Base-by-base conservation (phyloP, 1,284 basidiomycete genomes). In the Lignosus rhinocerotis region DNA sequence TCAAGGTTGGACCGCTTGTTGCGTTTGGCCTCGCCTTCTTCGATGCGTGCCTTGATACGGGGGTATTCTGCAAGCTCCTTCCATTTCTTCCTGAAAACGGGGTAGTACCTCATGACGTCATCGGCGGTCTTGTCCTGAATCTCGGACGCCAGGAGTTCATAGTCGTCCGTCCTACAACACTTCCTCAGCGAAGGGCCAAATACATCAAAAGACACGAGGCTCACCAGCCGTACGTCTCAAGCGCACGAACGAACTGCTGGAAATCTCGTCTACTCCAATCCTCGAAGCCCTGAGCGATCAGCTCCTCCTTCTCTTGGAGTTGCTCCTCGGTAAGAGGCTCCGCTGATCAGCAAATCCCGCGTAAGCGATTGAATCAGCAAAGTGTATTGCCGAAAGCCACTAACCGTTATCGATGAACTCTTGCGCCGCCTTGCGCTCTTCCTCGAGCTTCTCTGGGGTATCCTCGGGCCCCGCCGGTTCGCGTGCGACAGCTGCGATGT, bases 211-310 rank as follows among this genome's bases (percentile, higher is more conserved):
- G 30, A 48, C 6, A 2, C 17, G 10, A 39, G 6, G 71, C 83
- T 42, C 55, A 90, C 90, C 94, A 93, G 55, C 96, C 96, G 71
- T 94, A 88, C 8, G 84, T 85, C 72, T 98, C 96, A 46, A 94
- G 78, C 0, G 88, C 94, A 53, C 86, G 83, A 49, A 98, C 83
- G 69, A 98, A 94, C 66, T 91, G 90, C 69, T 96, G 94, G 80
- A 94, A 98, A 71, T 98, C 95, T 45, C 94, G 85, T 62, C 93
- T 82, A 70, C 89, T 93, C 96, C 96, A 97, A 66, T 90, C 87
- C 34, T 87, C 84, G 76, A 97, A 97, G 14, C 95, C 94, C 57
- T 90, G 79, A 33, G 80, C 80, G n/a, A 88, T 84, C 36, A 92
- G 84, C 46, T 81, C 81, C 49, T 95, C 93, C 75, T 96, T 96